phyloP scores from a whole-genome alignment of 371 early-diverging fungal genomes.

The Parasitella parasitica region DNA sequence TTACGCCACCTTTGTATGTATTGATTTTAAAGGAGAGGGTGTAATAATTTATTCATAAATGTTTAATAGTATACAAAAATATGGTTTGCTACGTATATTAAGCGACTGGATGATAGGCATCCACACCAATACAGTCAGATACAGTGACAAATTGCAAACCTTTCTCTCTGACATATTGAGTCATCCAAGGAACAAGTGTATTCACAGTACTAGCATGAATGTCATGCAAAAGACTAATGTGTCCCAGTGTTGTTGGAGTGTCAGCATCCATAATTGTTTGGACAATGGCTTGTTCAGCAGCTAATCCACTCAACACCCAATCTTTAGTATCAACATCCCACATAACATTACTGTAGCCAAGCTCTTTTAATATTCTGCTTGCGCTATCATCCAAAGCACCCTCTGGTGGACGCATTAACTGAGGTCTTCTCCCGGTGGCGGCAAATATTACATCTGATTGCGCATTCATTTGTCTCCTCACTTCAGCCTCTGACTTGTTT shows the following conservation, averaged over 20 bases:
- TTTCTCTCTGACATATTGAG: conserved; percentile 32
- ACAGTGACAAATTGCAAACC: conserved; percentile 28
- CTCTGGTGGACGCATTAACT: conserved; percentile 20
- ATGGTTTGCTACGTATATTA: not conserved
- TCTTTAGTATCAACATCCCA: conserved; percentile 26
- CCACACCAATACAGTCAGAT: conserved; percentile 24
- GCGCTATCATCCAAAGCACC: conserved; percentile 14
- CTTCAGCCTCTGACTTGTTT: conserved; percentile 1
- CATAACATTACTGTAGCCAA: conserved; percentile 15
- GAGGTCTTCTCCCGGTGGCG: conserved; percentile 14
- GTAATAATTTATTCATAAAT: not conserved
- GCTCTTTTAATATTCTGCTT: conserved; percentile 1
- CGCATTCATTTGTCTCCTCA: conserved; percentile 15
- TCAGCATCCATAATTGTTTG: conserved; percentile 14
- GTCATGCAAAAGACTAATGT: conserved; percentile 27
- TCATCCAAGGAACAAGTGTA: conserved; percentile 31
- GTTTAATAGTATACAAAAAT: not conserved
- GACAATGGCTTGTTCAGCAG: not conserved
- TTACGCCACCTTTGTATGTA: too few relatives aligned
- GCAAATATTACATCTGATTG: conserved; percentile 16
- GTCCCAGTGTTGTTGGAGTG: conserved; percentile 2
- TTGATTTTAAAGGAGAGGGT: not conserved
- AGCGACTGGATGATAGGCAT: not conserved
- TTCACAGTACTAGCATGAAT: conserved; percentile 45
- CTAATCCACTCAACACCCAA: conserved; percentile 4